Evolutionary conservation across 2,329 filamentous ascomycete genomes (phyloP), one percentile per base, ranked within the genome.

Genomic region (Sclerotinia trifoliorum): DNA sequence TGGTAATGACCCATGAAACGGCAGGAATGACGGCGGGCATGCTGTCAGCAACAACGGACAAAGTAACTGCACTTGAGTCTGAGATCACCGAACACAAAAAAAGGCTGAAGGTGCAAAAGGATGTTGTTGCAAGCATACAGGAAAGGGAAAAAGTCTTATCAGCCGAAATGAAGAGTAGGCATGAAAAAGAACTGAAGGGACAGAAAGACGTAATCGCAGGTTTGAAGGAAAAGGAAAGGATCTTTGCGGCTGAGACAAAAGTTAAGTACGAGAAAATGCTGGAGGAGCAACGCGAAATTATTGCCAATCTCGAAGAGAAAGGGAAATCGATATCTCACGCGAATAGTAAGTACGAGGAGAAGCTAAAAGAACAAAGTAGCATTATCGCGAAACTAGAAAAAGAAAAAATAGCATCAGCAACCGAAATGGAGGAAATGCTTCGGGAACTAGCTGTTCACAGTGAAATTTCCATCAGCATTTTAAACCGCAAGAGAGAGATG

Each of bases 381-480:
- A 24, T 21, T 19, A 51, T 62, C 46, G 13, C 44, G 6, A 24
- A 19, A 11, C 29, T 62, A 21, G 13, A 49, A 39, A 7, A 39
- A 24, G 21, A 62, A 39, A 39, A 39, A 10, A 2, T 24, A 13
- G 15, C 29, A 1, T 39, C 29, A 19, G 13, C 21, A 11, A 21
- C 46, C 15, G 21, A 39, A 44, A 62, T 62, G 46, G n/a, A 39
- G 21, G 48, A 4, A 1, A 5, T 62, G 3, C 15, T 29, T 35
- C 46, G 21, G 21, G 58, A 62, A 39, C 21, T 62, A 19, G 46
- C 29, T 13, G 46, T 29, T 2, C 58, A 62, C 32, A 32, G 58
- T 19, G 58, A 62, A n/a, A 26, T 62, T 10, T 62, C 58, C 17
- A 32, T 62, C 29, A 62, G 58, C 15, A 55, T 65, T 7, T 29